Percentiles rank a stretch among this genome's conserved stretches.
Evolutionary conservation across 768 basidiomycete species (phyloP).

Genomic region (Kwoniella bestiolae): DNA sequence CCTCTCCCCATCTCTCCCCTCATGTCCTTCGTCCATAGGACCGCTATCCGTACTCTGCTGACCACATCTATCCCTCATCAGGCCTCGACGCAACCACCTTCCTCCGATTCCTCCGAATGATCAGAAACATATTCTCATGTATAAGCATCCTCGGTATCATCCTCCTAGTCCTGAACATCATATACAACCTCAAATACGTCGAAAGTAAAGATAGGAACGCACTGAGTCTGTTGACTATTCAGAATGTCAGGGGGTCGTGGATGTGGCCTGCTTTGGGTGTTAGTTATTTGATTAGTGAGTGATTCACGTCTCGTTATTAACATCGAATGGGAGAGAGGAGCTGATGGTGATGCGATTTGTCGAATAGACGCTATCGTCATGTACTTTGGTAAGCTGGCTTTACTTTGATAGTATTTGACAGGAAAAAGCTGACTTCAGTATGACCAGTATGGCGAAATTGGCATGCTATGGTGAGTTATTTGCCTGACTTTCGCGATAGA

Average conservation of each 20-base stretch:
- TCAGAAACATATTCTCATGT: slow-evolving; percentile 61
- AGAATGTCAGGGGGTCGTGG: slow-evolving; percentile 71
- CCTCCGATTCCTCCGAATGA: slow-evolving; percentile 86
- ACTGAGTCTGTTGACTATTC: slow-evolving; percentile 71
- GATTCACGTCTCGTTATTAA: too few relatives aligned
- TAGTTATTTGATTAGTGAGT: slow-evolving; percentile 75
- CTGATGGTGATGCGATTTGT: too few relatives aligned
- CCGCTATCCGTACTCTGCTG: too few relatives aligned
- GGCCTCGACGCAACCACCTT: slow-evolving; percentile 93
- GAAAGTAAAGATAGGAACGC: slow-evolving; percentile 59
- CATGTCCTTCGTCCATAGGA: too few relatives aligned
- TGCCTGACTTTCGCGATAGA: background rate
- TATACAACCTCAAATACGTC: slow-evolving; percentile 78
- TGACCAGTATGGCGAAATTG: slow-evolving; percentile 56
- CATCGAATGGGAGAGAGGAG: too few relatives aligned
- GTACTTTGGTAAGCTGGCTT: slow-evolving; percentile 43
- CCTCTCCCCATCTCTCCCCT: too few relatives aligned
- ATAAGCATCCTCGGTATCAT: slow-evolving; percentile 58
- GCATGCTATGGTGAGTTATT: slow-evolving; percentile 62
- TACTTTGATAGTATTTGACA: too few relatives aligned
- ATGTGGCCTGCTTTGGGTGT: slow-evolving; percentile 84
- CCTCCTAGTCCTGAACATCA: slow-evolving; percentile 79
- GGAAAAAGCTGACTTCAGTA: slow-evolving; percentile 5
- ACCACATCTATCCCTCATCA: too few relatives aligned
- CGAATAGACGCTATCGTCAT: slow-evolving; percentile 36